Conservation (phyloP, 192 early-diverging fungal genomes). For the Podila horticola region DNA sequence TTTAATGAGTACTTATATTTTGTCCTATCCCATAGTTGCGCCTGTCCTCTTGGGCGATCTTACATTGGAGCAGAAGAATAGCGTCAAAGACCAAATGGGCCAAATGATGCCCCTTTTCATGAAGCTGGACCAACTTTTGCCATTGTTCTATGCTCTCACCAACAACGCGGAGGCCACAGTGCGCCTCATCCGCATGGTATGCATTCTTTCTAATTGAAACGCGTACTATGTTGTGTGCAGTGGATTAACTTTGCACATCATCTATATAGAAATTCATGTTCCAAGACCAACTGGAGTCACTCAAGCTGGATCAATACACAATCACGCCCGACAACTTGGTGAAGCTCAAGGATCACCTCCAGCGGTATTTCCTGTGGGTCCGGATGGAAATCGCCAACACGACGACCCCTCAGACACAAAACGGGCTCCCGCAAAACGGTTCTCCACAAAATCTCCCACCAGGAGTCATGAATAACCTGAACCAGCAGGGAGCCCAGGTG, state of each 20-base stretch:
- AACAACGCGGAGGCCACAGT: conserved; percentile 55
- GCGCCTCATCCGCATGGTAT: conserved; percentile 59
- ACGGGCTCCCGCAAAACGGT: neutral
- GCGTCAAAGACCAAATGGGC: conserved; percentile 51
- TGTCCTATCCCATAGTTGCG: conserved; percentile 18
- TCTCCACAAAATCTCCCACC: neutral
- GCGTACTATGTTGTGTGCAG: too few species aligned
- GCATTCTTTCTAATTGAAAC: neutral
- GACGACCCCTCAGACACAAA: neutral
- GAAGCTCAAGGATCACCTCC: conserved; percentile 60
- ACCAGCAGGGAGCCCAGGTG: neutral
- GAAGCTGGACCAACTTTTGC: conserved; percentile 59
- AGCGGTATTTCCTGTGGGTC: conserved; percentile 58
- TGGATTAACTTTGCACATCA: neutral
- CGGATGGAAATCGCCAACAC: conserved; percentile 31
- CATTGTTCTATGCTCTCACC: conserved; percentile 59
- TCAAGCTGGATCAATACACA: conserved; percentile 58
- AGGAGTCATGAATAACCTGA: neutral
- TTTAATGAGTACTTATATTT: neutral
- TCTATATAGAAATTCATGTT: conserved; percentile 60
- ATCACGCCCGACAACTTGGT: conserved; percentile 55
- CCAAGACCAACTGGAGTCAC: conserved; percentile 56
- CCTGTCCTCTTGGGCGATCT: conserved; percentile 40
- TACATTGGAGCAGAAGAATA: conserved; percentile 53
- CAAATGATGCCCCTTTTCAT: conserved; percentile 56